These are phyloP conservation scores for Crotalaria pallida DNA, from an alignment of 306 rosid species.

Conservation along the genomic window DNA sequence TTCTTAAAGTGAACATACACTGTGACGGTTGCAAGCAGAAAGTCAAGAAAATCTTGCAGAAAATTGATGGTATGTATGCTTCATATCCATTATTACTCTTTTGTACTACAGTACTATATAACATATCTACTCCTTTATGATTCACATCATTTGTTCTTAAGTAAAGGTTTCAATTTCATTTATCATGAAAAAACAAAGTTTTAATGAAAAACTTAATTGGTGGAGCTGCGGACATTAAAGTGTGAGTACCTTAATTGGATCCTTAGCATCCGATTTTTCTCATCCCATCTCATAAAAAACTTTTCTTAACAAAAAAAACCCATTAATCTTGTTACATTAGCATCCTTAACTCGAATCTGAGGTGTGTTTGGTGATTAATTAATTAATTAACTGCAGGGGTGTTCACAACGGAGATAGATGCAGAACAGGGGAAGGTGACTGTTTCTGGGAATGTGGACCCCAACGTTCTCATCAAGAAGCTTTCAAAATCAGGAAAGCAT, in stretches of 20 bases:
- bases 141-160: background rate
- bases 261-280: no score
- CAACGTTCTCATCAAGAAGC: slow-evolving; percentile 73
- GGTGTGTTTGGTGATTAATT: no score
- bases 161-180: background rate
- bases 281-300: no score
- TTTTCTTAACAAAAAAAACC: no score
- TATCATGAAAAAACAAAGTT: background rate
- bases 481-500: slow-evolving; percentile 80
- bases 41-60: slow-evolving; percentile 92
- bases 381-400: slow-evolving; percentile 50
- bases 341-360: background rate
- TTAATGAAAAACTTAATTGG: no score
- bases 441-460: slow-evolving; percentile 92
- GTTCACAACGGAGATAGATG: slow-evolving; percentile 73
- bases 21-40: slow-evolving; percentile 94
- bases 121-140: background rate
- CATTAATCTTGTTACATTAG: no score
- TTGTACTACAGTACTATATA: background rate
- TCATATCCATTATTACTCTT: background rate
- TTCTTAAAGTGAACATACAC: slow-evolving; percentile 92
- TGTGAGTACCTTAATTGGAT: no score
- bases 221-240: no score
- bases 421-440: slow-evolving; percentile 89
- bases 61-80: slow-evolving; percentile 94